Conservation (phyloP, 192 early-diverging fungal species). For the Oehlia diaphana region DNA sequence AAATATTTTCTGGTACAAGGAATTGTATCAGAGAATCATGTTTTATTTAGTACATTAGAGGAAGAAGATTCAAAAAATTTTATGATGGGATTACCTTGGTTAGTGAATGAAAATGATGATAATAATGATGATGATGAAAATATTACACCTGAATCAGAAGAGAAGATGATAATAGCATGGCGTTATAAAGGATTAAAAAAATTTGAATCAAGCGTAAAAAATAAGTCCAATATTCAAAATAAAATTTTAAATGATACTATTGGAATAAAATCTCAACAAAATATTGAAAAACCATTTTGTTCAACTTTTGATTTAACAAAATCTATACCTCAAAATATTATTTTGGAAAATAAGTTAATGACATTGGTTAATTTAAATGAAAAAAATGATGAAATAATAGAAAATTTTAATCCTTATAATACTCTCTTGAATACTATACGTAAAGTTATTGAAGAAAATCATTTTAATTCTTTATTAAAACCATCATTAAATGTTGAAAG, state of each 20-base stretch:
- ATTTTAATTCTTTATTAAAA: conserved; percentile 36
- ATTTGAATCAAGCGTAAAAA: conserved; percentile 42
- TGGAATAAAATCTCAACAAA: conserved; percentile 1
- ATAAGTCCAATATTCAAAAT: conserved; percentile 2
- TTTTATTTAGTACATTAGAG: conserved; percentile 71
- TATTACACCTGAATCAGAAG: conserved; percentile 42
- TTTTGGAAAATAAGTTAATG: conserved; percentile 27
- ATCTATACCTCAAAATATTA: conserved; percentile 58
- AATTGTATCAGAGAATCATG: conserved; percentile 69
- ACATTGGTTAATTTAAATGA: conserved; percentile 35
- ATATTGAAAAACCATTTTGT: conserved; percentile 62
- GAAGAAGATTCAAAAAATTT: conserved; percentile 59
- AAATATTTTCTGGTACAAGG: conserved; percentile 90
- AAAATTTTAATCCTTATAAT: conserved; percentile 29
- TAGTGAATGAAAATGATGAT: conserved; percentile 56
- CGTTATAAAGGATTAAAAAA: conserved; percentile 83
- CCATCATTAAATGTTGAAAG: conserved; percentile 43
- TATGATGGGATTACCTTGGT: conserved; percentile 59
- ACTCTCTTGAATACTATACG: conserved; percentile 49
- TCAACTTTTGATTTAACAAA: conserved; percentile 86
- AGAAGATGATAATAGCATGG: conserved; percentile 91
- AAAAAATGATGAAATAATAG: not conserved
- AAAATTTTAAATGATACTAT: not conserved
- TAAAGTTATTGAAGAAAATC: conserved; percentile 59
- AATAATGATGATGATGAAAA: conserved; percentile 45